These are phyloP conservation scores for Ascoidea rubescens DNA, from an alignment of 805 yeast species.

Conservation along the genomic window DNA sequence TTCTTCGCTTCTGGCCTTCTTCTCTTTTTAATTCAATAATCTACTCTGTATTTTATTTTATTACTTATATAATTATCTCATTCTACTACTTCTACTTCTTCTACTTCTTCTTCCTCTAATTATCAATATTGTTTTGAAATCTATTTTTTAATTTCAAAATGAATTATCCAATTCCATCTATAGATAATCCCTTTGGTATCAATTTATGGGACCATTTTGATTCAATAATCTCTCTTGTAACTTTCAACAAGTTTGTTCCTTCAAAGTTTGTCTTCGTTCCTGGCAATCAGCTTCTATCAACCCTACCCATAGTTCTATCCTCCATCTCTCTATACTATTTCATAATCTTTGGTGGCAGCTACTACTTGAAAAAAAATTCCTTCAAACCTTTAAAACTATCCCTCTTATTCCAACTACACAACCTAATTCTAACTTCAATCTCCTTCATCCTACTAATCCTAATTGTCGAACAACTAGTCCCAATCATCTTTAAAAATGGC, in stretches of 20 bases:
- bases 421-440: conserved; percentile 54
- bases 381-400: conserved; percentile 62
- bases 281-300: conserved; percentile 14
- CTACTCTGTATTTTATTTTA: too few species aligned
- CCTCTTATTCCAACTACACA: conserved; percentile 72
- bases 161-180: not conserved
- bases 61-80: too few species aligned
- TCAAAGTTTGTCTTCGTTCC: not conserved
- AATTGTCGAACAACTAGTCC: conserved; percentile 73
- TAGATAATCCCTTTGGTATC: not conserved
- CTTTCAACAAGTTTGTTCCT: too few species aligned
- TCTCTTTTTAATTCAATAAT: too few species aligned
- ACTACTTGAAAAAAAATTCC: conserved; percentile 33
- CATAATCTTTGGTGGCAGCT: conserved; percentile 78
- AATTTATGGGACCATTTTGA: too few species aligned
- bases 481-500: conserved; percentile 64
- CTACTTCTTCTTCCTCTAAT: too few species aligned
- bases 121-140: too few species aligned
- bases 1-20: too few species aligned
- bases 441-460: conserved; percentile 56
- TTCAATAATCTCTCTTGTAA: not conserved
- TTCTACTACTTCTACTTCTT: too few species aligned
- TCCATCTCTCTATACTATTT: conserved; percentile 62
- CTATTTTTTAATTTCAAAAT: not conserved
- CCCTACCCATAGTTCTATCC: conserved; percentile 36